Conservation (phyloP, 768 basidiomycete genomes). For the Tylopilus felleus region DNA sequence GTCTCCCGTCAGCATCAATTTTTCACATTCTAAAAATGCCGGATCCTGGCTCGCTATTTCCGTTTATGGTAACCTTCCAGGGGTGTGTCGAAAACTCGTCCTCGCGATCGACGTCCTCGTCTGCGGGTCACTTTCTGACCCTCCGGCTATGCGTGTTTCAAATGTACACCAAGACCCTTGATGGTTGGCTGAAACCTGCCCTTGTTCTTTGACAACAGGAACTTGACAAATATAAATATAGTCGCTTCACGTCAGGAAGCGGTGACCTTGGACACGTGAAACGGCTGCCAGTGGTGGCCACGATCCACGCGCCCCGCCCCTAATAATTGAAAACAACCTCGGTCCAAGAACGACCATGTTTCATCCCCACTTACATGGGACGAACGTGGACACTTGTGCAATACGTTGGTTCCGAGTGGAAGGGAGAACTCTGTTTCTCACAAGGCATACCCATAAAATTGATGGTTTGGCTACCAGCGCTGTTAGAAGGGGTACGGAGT, state of each 20-base stretch:
- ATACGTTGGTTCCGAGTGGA: no score
- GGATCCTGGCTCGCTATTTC: conserved; percentile 22
- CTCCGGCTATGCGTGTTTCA: no score
- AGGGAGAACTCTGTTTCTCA: no score
- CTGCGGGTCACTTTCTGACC: background rate
- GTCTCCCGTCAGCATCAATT: conserved; percentile 18
- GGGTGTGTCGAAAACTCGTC: background rate
- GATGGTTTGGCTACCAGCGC: no score
- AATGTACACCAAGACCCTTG: no score
- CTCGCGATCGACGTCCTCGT: no score
- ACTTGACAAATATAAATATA: background rate
- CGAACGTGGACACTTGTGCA: background rate
- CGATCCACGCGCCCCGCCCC: no score
- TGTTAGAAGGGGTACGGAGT: no score
- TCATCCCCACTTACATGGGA: background rate
- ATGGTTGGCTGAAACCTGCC: no score
- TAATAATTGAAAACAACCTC: no score
- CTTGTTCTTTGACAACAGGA: background rate
- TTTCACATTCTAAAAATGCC: conserved; percentile 20
- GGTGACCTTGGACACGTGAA: background rate
- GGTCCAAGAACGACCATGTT: background rate
- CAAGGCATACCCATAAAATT: no score
- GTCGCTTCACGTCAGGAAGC: background rate
- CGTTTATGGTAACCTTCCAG: conserved; percentile 21
- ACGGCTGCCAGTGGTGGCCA: background rate